Evolutionary conservation across 305 asterid species (phyloP).

Genomic region (Fraxinus nigra): DNA sequence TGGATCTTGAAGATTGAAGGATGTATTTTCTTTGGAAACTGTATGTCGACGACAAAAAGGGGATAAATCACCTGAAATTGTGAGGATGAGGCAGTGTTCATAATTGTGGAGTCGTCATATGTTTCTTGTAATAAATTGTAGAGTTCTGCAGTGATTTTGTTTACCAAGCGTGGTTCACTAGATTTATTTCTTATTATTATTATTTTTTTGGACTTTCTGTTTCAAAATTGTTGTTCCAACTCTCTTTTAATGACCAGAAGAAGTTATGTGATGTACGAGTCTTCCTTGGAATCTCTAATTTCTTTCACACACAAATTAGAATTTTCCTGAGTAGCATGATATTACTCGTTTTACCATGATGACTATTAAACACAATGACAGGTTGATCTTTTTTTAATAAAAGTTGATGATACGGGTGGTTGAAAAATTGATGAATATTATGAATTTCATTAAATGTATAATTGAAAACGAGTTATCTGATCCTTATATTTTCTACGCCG

Average conservation of each 20-base stretch:
- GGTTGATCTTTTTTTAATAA: neutral
- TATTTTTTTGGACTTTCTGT: neutral
- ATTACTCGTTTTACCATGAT: neutral
- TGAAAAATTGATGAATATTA: too few species aligned
- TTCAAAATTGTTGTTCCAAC: neutral
- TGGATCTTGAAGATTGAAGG: constrained; percentile 5
- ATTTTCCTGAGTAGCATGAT: neutral
- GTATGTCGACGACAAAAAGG: neutral
- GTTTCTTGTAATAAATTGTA: constrained; percentile 15
- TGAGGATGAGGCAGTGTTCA: constrained; percentile 6
- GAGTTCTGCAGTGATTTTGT: constrained; percentile 17
- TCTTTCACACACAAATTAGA: neutral
- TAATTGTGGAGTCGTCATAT: constrained; percentile 32
- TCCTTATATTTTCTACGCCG: neutral
- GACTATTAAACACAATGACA: neutral
- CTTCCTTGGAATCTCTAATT: neutral
- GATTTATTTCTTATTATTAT: neutral
- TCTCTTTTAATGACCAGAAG: neutral
- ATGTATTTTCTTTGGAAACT: constrained; percentile 6
- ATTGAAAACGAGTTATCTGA: too few species aligned
- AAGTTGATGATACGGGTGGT: neutral
- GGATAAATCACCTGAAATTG: constrained; percentile 9
- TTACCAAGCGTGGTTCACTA: neutral
- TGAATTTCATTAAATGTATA: too few species aligned
- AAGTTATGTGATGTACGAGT: neutral